phyloP scores from a whole-genome alignment of 202 grass and related monocot species.

The Hordeum pubiflorum region DNA sequence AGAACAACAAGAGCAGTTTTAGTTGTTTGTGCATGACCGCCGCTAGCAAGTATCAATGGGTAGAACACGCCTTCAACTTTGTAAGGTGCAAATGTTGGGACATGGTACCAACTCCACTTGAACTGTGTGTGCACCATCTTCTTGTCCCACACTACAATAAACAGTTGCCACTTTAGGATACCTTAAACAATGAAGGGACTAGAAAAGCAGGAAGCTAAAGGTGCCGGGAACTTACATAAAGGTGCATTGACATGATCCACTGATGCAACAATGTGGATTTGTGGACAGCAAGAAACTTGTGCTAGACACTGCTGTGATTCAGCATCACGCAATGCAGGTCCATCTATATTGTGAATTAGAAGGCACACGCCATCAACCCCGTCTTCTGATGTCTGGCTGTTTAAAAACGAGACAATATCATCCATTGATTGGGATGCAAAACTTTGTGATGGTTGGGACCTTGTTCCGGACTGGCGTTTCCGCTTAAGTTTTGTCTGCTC shows the following conservation, averaged over 20 bases:
- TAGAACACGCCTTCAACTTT: conserved; percentile 78
- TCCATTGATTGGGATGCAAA: conserved; percentile 65
- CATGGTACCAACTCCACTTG: conserved; percentile 91
- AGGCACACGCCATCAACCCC: conserved; percentile 43
- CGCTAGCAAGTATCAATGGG: conserved; percentile 69
- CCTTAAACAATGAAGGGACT: conserved; percentile 4
- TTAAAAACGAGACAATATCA: conserved; percentile 71
- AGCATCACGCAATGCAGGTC: conserved; percentile 73
- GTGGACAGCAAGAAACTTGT: conserved; percentile 69
- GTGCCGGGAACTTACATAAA: conserved; percentile 59
- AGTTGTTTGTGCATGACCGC: conserved; percentile 72
- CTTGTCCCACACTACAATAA: conserved; percentile 85
- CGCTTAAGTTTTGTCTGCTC: conserved; percentile 54
- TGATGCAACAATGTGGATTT: conserved; percentile 57
- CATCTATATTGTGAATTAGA: conserved; percentile 89
- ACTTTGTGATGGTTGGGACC: conserved; percentile 34
- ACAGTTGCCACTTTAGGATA: conserved; percentile 19
- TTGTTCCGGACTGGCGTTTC: conserved; percentile 43
- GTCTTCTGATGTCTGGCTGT: conserved; percentile 37
- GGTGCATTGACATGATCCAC: conserved; percentile 86
- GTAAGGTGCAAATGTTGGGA: conserved; percentile 80
- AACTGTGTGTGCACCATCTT: conserved; percentile 95
- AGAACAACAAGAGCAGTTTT: conserved; percentile 83
- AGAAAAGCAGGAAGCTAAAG: neutral
- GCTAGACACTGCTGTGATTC: conserved; percentile 88